Conservation (phyloP, 2,329 filamentous ascomycete genomes). For the Botrytis deweyae region DNA sequence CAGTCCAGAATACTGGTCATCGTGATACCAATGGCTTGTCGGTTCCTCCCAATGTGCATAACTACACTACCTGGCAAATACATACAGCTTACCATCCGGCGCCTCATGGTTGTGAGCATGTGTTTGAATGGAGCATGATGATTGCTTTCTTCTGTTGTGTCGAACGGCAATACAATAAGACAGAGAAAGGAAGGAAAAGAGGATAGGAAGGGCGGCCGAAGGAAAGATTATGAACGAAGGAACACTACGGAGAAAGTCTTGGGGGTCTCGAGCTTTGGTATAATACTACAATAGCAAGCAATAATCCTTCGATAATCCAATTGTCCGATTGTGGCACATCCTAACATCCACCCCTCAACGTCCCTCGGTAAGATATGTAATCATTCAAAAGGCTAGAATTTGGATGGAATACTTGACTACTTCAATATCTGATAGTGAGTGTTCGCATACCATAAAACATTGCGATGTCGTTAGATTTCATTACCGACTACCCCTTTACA, state of each 20-base stretch:
- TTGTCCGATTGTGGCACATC: not conserved
- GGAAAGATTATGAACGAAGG: not conserved
- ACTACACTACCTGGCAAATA: not conserved
- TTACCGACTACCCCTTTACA: not conserved
- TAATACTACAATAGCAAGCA: not conserved
- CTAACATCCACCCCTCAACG: not conserved
- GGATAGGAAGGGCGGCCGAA: not conserved
- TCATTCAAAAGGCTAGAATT: not conserved
- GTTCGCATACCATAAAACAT: not conserved
- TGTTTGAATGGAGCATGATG: not conserved
- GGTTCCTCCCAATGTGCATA: not conserved
- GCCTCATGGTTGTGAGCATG: not conserved
- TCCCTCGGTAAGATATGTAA: conserved; percentile 1
- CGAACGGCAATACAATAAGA: not conserved
- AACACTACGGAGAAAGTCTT: not conserved
- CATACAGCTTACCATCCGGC: conserved; percentile 5
- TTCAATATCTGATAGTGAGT: not conserved
- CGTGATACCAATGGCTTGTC: not conserved
- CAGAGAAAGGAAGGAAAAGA: not conserved
- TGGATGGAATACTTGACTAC: not conserved
- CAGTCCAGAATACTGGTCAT: not conserved
- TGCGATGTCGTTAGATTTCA: not conserved
- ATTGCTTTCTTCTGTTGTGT: not conserved
- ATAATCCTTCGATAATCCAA: conserved; percentile 2
- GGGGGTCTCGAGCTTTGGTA: conserved; percentile 4